Percentiles rank a stretch among this genome's conserved stretches.
Evolutionary conservation across 108 stramenopile genomes (phyloP).

Genomic region (Cyclotella sp.): DNA sequence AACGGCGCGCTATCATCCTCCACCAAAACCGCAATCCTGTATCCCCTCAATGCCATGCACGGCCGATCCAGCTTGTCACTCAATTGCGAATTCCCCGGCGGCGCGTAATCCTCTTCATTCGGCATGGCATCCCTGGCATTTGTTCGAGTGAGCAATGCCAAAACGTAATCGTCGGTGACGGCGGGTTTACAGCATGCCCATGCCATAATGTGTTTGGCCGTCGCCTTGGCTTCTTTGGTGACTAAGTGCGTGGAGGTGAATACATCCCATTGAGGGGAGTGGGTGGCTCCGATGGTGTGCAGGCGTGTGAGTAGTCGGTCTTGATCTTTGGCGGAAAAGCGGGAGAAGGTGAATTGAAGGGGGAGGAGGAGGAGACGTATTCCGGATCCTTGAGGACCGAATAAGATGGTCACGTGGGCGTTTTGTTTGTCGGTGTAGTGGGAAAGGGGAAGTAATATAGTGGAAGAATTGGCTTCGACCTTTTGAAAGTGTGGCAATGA

Average conservation of each 20-base stretch:
- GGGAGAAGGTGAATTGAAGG: constrained; percentile 50
- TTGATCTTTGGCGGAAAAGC: constrained; percentile 9
- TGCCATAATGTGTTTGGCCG: constrained; percentile 56
- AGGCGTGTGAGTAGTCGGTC: constrained; percentile 28
- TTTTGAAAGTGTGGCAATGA: constrained; percentile 36
- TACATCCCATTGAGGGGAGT: constrained; percentile 46
- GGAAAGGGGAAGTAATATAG: constrained; percentile 38
- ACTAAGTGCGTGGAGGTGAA: constrained; percentile 46
- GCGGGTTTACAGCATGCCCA: constrained; percentile 49
- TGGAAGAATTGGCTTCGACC: constrained; percentile 38
- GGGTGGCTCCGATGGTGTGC: constrained; percentile 45
- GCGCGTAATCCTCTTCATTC: constrained; percentile 41
- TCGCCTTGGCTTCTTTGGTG: constrained; percentile 40
- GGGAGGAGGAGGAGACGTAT: constrained; percentile 47
- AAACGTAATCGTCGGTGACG: constrained; percentile 41
- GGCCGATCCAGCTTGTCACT: constrained; percentile 14
- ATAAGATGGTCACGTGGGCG: constrained; percentile 40
- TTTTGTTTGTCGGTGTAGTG: constrained; percentile 23
- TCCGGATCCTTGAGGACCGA: constrained; percentile 50
- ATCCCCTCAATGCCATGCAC: constrained; percentile 39
- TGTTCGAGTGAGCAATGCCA: constrained; percentile 37
- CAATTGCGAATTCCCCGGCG: constrained; percentile 29
- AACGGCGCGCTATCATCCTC: constrained; percentile 53
- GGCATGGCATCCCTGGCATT: constrained; percentile 28
- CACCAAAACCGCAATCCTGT: constrained; percentile 40